These are phyloP conservation scores for Rhodomyrtus psidioides DNA, from an alignment of 441 rosid species.

Conservation along the genomic window DNA sequence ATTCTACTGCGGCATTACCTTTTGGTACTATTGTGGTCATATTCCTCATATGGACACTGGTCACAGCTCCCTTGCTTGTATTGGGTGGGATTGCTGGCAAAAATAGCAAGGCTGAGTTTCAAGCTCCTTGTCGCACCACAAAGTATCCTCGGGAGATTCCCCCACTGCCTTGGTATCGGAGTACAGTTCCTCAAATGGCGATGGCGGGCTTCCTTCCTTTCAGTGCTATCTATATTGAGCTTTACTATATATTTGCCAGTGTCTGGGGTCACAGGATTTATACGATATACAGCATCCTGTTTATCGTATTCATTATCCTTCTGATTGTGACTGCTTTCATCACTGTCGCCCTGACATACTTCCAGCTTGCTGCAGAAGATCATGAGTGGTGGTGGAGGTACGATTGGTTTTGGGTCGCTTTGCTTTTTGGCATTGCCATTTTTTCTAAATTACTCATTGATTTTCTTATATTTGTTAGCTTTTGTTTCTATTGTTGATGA, in stretches of 20 bases:
- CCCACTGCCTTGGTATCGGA: constrained; percentile 61
- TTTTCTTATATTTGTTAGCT: not conserved
- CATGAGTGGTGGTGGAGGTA: constrained; percentile 98
- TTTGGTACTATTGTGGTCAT: constrained; percentile 68
- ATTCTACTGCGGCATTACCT: constrained; percentile 61
- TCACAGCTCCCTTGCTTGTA: constrained; percentile 23
- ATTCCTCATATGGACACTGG: constrained; percentile 57
- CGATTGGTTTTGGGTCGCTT: not conserved
- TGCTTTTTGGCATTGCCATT: not conserved
- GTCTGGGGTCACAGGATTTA: constrained; percentile 82
- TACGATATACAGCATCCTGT: constrained; percentile 68
- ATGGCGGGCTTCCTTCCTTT: constrained; percentile 79
- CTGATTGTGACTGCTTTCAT: constrained; percentile 78
- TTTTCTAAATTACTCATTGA: not conserved
- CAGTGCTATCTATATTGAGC: constrained; percentile 72
- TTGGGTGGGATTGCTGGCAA: constrained; percentile 84
- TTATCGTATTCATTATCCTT: constrained; percentile 72
- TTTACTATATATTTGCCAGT: constrained; percentile 70
- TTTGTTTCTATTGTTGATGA: not conserved
- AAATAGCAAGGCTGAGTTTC: constrained; percentile 71
- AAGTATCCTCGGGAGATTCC: constrained; percentile 70
- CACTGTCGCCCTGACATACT: constrained; percentile 76
- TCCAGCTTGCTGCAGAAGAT: constrained; percentile 88
- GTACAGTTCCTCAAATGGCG: constrained; percentile 70
- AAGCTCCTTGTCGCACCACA: constrained; percentile 67